A percentile compares a stretch with the other conserved stretches of the same genome.
phyloP scores from a whole-genome alignment of 768 basidiomycete species.

The Psilocybe cubensis region DNA sequence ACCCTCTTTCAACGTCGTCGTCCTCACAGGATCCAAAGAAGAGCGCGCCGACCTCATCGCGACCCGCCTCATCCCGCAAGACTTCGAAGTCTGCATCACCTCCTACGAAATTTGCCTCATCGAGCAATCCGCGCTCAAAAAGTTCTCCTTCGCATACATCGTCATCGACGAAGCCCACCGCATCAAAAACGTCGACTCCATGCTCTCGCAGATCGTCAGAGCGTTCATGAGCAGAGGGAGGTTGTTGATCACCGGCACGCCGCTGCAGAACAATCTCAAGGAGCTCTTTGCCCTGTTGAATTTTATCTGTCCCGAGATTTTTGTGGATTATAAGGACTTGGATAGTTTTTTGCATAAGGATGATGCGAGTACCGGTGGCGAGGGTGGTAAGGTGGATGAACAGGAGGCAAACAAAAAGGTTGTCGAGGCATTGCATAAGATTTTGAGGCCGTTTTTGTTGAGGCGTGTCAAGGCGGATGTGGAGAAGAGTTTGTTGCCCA shows the following conservation, averaged over 20 bases:
- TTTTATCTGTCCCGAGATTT: conserved; percentile 97
- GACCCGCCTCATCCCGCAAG: conserved; percentile 76
- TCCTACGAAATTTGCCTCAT: conserved; percentile 97
- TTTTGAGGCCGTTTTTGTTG: conserved; percentile 91
- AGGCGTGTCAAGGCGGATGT: conserved; percentile 96
- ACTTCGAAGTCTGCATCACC: conserved; percentile 95
- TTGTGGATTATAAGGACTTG: conserved; percentile 87
- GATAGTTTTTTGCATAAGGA: conserved; percentile 95
- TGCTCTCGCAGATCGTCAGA: conserved; percentile 93
- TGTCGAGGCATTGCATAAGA: conserved; percentile 96
- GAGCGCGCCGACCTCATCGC: conserved; percentile 86
- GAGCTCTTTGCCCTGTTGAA: conserved; percentile 92
- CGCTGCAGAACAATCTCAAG: conserved; percentile 95
- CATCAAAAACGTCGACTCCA: conserved; percentile 98
- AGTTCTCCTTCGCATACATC: conserved; percentile 97
- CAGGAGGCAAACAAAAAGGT: conserved; percentile 90
- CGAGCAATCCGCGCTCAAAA: conserved; percentile 90
- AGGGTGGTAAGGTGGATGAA: conserved; percentile 56
- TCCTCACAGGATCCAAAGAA: conserved; percentile 87
- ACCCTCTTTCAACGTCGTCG: conserved; percentile 80
- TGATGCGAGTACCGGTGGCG: too few species aligned
- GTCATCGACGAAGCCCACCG: conserved; percentile 98
- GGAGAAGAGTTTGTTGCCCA: conserved; percentile 93
- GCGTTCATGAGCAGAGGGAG: conserved; percentile 88
- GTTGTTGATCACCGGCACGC: conserved; percentile 95